Evolutionary conservation across 345 rosid species (phyloP).

Genomic region (Orychophragmus violaceus): DNA sequence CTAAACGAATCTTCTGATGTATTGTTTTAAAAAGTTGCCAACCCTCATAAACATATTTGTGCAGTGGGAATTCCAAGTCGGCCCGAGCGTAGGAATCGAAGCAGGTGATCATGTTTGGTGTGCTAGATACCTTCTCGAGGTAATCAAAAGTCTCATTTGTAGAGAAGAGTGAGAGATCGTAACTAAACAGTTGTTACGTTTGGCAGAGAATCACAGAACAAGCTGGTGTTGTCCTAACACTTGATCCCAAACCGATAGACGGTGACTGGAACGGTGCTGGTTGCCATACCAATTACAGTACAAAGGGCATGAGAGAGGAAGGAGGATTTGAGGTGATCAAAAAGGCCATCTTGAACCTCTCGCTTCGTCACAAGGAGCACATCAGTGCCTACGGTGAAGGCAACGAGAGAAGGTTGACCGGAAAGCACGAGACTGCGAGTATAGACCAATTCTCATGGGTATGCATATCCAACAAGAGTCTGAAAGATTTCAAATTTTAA

Average conservation of each 20-base stretch:
- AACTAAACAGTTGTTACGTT: background rate
- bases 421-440: slow-evolving; percentile 97
- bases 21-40: background rate
- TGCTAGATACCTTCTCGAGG: slow-evolving; percentile 99
- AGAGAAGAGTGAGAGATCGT: background rate
- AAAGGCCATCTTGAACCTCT: slow-evolving; percentile 85
- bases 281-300: slow-evolving; percentile 96
- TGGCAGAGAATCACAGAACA: slow-evolving; percentile 96
- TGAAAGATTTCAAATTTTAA: background rate
- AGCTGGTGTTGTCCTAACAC: slow-evolving; percentile 86
- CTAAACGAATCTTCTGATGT: background rate
- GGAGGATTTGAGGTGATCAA: slow-evolving; percentile 87
- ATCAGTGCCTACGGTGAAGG: slow-evolving; percentile 98
- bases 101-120: slow-evolving; percentile 92
- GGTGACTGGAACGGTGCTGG: slow-evolving; percentile 99
- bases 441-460: slow-evolving; percentile 94
- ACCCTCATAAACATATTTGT: slow-evolving; percentile 1
- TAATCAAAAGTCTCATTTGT: slow-evolving; percentile 17
- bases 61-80: slow-evolving; percentile 99
- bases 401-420: slow-evolving; percentile 91
- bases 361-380: slow-evolving; percentile 83
- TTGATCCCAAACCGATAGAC: slow-evolving; percentile 92
- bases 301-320: slow-evolving; percentile 92
- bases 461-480: background rate
- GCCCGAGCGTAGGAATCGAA: slow-evolving; percentile 95